Evolutionary conservation across 2,329 filamentous ascomycete species (phyloP), one percentile per base, ranked within the genome.

Genomic region (Ciborinia camelliae): DNA sequence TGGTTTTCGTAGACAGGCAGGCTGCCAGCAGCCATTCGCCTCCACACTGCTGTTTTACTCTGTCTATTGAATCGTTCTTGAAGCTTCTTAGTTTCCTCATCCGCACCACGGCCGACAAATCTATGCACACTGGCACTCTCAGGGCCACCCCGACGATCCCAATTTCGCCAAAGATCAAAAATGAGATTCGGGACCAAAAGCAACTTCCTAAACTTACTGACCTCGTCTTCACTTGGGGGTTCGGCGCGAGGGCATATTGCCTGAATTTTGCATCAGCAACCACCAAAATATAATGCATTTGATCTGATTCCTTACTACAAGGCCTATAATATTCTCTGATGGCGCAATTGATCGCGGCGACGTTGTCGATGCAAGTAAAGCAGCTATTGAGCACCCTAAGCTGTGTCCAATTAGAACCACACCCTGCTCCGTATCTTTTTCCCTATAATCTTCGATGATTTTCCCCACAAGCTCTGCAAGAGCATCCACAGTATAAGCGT

Each of bases 331-430:
- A 72, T 90, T 81, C 12, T 86, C 76, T 39, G 84, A 80, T n/a
- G 91, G 72, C 1, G 79, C 75, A 32, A 80, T 79, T 28, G 76
- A 79, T 65, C 86, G 79, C 1, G 82, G 77, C 2, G 82, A 85
- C 67, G 74, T 70, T 76, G 80, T 66, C 67, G 78, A 70, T 12
- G 91, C 88, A 60, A 98, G 79, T 20, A 89, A 79, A 32, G 90
- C 88, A 7, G 89, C 86, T 26, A 97, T 79, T 3, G 90, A 90
- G 65, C 90, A 92, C 8, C 95, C 95, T 85, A 97, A 90, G 75
- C 92, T 97, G 74, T 99, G 95, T 1, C 89, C 92, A 66, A 98
- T 85, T 37, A 97, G 76, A 26, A 97, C 83, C 18, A 97, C 84
- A 4, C 86, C 84, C 75, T 97, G 92, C 0, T 80, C 81, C 23